phyloP scores from a whole-genome alignment of 1,139 yeast species.

The Candida sanyaensis region DNA sequence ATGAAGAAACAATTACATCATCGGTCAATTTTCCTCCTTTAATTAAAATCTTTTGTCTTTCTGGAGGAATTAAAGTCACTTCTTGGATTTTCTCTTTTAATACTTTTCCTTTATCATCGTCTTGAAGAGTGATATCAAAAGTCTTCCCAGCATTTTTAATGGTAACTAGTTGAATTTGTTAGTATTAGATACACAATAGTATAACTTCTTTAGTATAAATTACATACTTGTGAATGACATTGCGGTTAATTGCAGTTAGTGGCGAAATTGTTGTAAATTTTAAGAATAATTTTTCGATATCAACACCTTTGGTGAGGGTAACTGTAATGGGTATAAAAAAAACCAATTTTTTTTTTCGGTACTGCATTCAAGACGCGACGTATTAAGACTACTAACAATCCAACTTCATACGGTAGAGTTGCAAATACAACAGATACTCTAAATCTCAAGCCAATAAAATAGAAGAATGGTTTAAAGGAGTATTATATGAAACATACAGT shows the following conservation, averaged over 20 bases:
- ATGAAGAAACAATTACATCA: conserved; percentile 45
- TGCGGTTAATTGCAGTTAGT: background rate
- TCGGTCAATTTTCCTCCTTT: conserved; percentile 88
- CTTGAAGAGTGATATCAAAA: conserved; percentile 65
- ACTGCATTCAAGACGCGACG: background rate
- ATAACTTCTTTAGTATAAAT: background rate
- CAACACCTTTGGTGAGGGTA: background rate
- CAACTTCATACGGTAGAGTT: too few species aligned
- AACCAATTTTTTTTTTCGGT: background rate
- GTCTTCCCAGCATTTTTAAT: conserved; percentile 87
- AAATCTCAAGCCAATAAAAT: too few species aligned
- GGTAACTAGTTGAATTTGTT: conserved; percentile 24
- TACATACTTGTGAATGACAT: conserved; percentile 8
- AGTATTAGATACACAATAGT: background rate
- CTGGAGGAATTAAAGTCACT: conserved; percentile 78
- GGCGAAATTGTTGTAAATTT: background rate
- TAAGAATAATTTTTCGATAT: conserved; percentile 1
- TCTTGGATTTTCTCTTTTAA: conserved; percentile 73
- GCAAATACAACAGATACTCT: too few species aligned
- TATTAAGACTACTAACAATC: too few species aligned
- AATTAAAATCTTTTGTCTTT: conserved; percentile 85
- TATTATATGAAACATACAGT: too few species aligned
- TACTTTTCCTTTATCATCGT: conserved; percentile 60
- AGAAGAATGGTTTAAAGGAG: too few species aligned
- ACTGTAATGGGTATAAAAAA: background rate